Conservation (phyloP, 805 yeast species). For the Diddensiella santjacobensis region DNA sequence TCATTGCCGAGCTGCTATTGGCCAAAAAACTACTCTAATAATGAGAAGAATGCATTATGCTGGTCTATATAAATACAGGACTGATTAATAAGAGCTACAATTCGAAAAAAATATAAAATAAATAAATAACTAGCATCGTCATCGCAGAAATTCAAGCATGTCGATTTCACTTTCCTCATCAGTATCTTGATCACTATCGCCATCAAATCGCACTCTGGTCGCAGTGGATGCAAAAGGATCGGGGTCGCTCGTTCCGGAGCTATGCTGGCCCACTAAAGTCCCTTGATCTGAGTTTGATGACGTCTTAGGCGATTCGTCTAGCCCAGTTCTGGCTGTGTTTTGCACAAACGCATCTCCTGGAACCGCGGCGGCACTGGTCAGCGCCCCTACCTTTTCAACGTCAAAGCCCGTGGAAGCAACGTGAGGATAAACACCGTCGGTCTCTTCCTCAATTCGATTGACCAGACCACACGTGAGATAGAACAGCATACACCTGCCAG, state of each 20-base stretch:
- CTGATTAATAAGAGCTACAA: not conserved
- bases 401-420: not conserved
- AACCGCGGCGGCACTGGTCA: not conserved
- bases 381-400: not conserved
- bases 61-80: not conserved
- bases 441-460: not conserved
- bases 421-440: not conserved
- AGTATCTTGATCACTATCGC: conserved; percentile 5
- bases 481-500: not conserved
- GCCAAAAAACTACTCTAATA: conserved; percentile 75
- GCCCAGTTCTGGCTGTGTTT: not conserved
- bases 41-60: not conserved
- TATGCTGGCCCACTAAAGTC: conserved; percentile 3
- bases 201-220: conserved; percentile 12
- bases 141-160: conserved; percentile 9
- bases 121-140: not conserved
- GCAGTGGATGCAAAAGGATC: conserved; percentile 19
- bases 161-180: conserved; percentile 10
- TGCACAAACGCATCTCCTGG: not conserved
- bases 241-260: not conserved
- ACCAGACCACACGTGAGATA: not conserved
- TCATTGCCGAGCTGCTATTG: conserved; percentile 85
- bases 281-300: not conserved
- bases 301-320: not conserved
- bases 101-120: not conserved